phyloP scores from a whole-genome alignment of 2,329 filamentous ascomycete genomes.

The Akanthomyces uredinophilus region DNA sequence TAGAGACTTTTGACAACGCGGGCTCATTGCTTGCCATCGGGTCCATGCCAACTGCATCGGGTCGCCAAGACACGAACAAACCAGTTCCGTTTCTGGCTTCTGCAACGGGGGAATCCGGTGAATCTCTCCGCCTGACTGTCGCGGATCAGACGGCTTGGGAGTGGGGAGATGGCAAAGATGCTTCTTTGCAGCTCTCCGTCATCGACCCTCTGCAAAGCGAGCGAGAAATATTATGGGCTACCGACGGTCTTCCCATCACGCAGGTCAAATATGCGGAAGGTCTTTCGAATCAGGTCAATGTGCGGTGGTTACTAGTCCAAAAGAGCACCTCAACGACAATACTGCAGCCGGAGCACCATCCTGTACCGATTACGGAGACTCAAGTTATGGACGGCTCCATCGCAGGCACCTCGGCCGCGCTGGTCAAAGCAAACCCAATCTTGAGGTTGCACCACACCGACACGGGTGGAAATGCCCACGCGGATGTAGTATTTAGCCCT shows the following conservation, averaged over 20 bases:
- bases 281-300: constrained; percentile 29
- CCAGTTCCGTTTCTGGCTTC: constrained; percentile 39
- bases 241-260: constrained; percentile 44
- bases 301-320: constrained; percentile 51
- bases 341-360: constrained; percentile 45
- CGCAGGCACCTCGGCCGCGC: constrained; percentile 35
- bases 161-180: constrained; percentile 45
- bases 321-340: constrained; percentile 47
- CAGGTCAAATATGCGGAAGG: constrained; percentile 46
- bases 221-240: constrained; percentile 49
- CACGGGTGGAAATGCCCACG: constrained; percentile 52
- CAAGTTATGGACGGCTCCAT: constrained; percentile 4
- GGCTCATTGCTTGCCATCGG: constrained; percentile 49
- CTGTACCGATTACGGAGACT: constrained; percentile 27
- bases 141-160: constrained; percentile 47
- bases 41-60: constrained; percentile 41
- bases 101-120: constrained; percentile 52
- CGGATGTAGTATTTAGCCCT: constrained; percentile 62
- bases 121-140: constrained; percentile 51
- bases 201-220: constrained; percentile 38
- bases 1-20: constrained; percentile 22
- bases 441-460: constrained; percentile 45
- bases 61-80: constrained; percentile 19
- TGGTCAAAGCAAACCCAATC: constrained; percentile 51
- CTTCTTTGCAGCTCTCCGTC: constrained; percentile 42